These are phyloP conservation scores for Solanum rostratum DNA, from an alignment of 257 asterid genomes.

Conservation along the genomic window DNA sequence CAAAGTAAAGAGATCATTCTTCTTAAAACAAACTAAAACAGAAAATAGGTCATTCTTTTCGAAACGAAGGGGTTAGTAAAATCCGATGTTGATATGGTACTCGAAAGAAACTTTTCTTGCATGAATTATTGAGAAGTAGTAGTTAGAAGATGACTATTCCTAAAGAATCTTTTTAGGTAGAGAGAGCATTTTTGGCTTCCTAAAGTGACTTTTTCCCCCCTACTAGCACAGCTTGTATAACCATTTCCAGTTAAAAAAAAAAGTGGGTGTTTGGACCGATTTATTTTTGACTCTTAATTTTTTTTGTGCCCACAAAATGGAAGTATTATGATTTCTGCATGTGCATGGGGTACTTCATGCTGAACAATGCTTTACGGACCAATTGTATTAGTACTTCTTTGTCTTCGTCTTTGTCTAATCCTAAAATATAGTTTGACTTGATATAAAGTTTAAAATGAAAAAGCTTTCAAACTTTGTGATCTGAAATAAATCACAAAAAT, in stretches of 20 bases:
- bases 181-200: not conserved
- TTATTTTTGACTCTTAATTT: no score
- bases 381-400: not conserved
- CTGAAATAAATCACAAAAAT: no score
- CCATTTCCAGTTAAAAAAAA: not conserved
- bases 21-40: no score
- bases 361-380: not conserved
- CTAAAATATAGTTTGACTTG: not conserved
- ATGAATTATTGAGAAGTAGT: not conserved
- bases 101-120: not conserved
- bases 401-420: no score
- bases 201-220: not conserved
- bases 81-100: not conserved
- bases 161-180: not conserved
- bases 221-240: not conserved
- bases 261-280: no score
- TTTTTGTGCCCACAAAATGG: not conserved
- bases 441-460: no score
- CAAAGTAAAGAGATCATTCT: no score
- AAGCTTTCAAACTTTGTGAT: accelerated
- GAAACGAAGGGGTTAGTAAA: not conserved
- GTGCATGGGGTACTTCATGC: not conserved
- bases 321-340: not conserved
- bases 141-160: not conserved
- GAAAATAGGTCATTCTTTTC: no score